Percentiles rank a stretch among this genome's conserved stretches.
phyloP scores from a whole-genome alignment of 2,329 filamentous ascomycete species.

The Bipolaris zeicola region DNA sequence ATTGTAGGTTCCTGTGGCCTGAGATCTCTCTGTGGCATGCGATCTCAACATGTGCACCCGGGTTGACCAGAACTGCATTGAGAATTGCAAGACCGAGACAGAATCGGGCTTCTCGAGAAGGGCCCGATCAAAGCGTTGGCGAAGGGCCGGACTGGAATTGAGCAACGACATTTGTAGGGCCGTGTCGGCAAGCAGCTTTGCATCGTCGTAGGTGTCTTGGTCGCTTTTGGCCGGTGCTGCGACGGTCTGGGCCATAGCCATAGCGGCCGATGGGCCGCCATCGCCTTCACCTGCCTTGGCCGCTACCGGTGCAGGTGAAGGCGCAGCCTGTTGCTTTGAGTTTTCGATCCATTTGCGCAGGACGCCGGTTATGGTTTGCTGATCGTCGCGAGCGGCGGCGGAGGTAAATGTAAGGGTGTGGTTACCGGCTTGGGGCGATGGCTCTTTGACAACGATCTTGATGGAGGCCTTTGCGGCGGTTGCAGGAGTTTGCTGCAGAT shows the following conservation, averaged over 20 bases:
- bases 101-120: constrained; percentile 81
- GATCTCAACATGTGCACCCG: constrained; percentile 83
- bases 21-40: constrained; percentile 85
- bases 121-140: constrained; percentile 86
- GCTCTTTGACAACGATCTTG: constrained; percentile 80
- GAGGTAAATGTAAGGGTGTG: constrained; percentile 93
- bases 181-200: constrained; percentile 75
- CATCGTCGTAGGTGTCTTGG: constrained; percentile 79
- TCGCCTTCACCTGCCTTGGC: constrained; percentile 30
- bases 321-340: constrained; percentile 58
- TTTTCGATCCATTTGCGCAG: constrained; percentile 78
- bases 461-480: constrained; percentile 89
- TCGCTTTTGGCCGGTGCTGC: constrained; percentile 50
- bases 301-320: constrained; percentile 42
- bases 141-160: constrained; percentile 75
- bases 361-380: constrained; percentile 81
- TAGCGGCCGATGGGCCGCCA: constrained; percentile 63
- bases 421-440: constrained; percentile 65
- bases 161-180: constrained; percentile 87
- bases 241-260: constrained; percentile 77
- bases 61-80: constrained; percentile 92
- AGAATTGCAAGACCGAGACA: constrained; percentile 80
- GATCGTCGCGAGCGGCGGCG: constrained; percentile 76
- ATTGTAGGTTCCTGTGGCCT: constrained; percentile 90
- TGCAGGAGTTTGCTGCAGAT: constrained; percentile 93